Evolutionary conservation across 345 rosid species (phyloP), one percentile per base, ranked within the genome.

Genomic region (Rhodamnia argentea): DNA sequence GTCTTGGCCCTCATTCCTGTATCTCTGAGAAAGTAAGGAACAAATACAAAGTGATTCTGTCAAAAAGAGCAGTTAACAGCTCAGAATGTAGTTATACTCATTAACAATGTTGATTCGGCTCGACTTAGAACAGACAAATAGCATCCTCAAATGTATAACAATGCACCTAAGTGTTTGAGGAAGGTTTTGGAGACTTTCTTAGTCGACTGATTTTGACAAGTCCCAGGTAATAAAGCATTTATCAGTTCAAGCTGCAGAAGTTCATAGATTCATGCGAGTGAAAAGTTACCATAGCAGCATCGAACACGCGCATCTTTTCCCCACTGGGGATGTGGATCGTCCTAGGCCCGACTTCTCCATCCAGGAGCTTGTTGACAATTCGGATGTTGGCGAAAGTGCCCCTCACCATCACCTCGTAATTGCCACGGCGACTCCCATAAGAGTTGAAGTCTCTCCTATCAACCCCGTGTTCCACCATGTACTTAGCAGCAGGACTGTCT

Each of bases 331-430:
- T 91, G 88, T 96, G 98, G 76, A 96, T 87, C 24, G 98, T 96
- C 89, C 94, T 94, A 60, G 98, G 98, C 82, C 98, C 98, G 86
- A 92, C 98, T 91, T 96, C 98, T 88, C 96, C 98, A 86, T 93
- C 90, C 92, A 95, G 88, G 14, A 91, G 90, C 87, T 95, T 96
- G 92, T 96, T 96, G 88, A 93, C 98, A 42, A 94, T 52, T 59
- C 98, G 93, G 87, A 96, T 93, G 86, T 96, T 96, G 54, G 96
- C 98, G 60, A 96, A 93, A 42, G 96, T 96, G 23, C 98, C 94
- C 88, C 98, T 92, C 8, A 93, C 94, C 98, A 96, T 96, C 83
- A 96, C 89, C 88, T 93, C 96, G 59, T 94, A 96, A 74, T 96
- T 95, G 81, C 98, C 98, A 84, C 96, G 96, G 44, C 98, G 96